Conservation (phyloP, 768 basidiomycete species). For the Punctularia strigosozonata region DNA sequence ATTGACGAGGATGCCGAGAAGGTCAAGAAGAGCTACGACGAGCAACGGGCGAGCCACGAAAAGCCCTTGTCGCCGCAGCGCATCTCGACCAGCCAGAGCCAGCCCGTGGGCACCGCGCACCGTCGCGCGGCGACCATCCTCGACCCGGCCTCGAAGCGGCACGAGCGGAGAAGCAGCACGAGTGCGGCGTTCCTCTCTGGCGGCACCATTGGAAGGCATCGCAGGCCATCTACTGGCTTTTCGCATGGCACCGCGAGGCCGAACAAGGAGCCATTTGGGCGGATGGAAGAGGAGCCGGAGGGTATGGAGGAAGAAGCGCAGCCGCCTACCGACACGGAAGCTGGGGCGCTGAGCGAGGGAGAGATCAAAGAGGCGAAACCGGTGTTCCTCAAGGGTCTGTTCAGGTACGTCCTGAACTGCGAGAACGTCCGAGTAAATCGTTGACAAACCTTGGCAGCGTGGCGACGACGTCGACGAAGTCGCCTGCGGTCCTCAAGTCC, state of each 20-base stretch:
- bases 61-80: not conserved
- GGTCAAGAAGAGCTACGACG: constrained; percentile 7
- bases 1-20: constrained; percentile 8
- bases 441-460: constrained; percentile 48
- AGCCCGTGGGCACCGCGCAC: constrained; percentile 48
- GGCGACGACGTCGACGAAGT: constrained; percentile 88
- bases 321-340: constrained; percentile 16
- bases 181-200: constrained; percentile 48
- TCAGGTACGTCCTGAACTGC: constrained; percentile 48
- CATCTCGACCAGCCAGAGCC: constrained; percentile 34
- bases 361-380: constrained; percentile 82
- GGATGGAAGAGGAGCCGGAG: constrained; percentile 34
- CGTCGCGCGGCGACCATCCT: constrained; percentile 69
- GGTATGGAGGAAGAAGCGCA: constrained; percentile 27
- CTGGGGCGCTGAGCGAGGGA: constrained; percentile 21
- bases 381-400: constrained; percentile 90
- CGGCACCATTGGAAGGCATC: constrained; percentile 54
- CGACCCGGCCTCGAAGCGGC: constrained; percentile 52
- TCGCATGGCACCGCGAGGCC: constrained; percentile 18
- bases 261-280: constrained; percentile 34
- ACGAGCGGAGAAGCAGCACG: constrained; percentile 70
- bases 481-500: constrained; percentile 64
- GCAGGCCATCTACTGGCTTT: constrained; percentile 63
- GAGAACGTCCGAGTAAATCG: constrained; percentile 2
- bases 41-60: not conserved